Evolutionary conservation across 2,329 filamentous ascomycete genomes (phyloP).

Genomic region (Tolypocladium tropicale): DNA sequence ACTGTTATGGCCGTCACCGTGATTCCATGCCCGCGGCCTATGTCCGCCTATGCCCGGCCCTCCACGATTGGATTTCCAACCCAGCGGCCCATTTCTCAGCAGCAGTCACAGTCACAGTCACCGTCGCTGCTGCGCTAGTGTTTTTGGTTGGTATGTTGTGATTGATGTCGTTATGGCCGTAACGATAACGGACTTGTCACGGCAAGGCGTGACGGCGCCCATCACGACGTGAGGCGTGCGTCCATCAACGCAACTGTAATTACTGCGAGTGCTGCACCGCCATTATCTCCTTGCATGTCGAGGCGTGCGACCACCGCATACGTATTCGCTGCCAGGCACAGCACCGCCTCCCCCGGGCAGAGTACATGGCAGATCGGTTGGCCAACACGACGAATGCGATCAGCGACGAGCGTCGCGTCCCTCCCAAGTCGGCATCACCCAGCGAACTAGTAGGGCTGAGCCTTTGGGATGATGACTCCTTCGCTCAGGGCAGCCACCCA

Average conservation of each 20-base stretch:
- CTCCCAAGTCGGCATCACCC: background rate
- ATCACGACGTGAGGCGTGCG: background rate
- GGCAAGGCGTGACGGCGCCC: background rate
- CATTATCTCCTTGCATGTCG: background rate
- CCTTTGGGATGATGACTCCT: background rate
- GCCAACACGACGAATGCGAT: background rate
- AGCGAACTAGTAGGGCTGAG: background rate
- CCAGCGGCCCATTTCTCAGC: conserved; percentile 4
- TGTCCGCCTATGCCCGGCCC: conserved; percentile 3
- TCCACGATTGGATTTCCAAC: conserved; percentile 1
- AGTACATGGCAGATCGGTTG: background rate
- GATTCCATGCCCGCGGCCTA: background rate
- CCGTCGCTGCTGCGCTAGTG: background rate
- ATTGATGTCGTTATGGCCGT: background rate
- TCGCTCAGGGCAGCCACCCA: background rate
- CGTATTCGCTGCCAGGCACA: background rate
- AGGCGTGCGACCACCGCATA: background rate
- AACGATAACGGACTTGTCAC: background rate
- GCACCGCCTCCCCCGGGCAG: background rate
- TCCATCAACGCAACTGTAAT: background rate
- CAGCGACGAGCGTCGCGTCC: background rate
- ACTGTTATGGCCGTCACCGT: background rate
- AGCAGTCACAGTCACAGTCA: background rate
- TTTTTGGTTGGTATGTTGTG: too few relatives aligned
- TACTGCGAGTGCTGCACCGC: background rate